phyloP scores from a whole-genome alignment of 225 moss, liverwort and hornwort genomes.

The Sphagnum tenellum region DNA sequence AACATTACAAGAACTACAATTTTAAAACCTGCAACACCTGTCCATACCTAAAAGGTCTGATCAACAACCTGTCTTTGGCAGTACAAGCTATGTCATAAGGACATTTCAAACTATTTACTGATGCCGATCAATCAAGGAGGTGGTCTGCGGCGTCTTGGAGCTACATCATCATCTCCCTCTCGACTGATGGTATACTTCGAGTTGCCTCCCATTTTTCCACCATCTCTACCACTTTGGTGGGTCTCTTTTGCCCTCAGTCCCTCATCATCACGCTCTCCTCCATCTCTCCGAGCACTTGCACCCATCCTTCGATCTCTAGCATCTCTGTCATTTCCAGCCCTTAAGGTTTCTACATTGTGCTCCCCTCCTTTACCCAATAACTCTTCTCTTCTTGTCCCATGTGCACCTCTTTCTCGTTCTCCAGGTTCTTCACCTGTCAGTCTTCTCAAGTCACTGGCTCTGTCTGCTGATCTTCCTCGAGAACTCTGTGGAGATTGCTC shows the following conservation, averaged over 20 bases:
- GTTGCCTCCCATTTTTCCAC: conserved; percentile 52
- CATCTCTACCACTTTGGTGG: conserved; percentile 41
- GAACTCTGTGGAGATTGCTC: conserved; percentile 29
- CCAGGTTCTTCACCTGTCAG: conserved; percentile 37
- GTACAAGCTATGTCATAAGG: too few species aligned
- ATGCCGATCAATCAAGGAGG: conserved; percentile 26
- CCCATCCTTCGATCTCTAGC: conserved; percentile 46
- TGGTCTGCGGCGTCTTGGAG: conserved; percentile 85
- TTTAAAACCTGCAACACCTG: too few species aligned
- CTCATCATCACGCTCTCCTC: conserved; percentile 26
- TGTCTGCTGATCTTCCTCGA: conserved; percentile 42
- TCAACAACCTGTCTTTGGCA: too few species aligned
- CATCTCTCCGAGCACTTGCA: conserved; percentile 19
- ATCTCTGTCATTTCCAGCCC: conserved; percentile 16
- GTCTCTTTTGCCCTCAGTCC: conserved; percentile 28
- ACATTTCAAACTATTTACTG: not conserved
- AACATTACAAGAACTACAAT: too few species aligned
- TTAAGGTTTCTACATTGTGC: conserved; percentile 33
- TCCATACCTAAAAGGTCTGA: too few species aligned
- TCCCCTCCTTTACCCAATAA: conserved; percentile 31
- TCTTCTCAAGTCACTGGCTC: conserved; percentile 40
- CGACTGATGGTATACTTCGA: conserved; percentile 69
- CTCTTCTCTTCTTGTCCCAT: conserved; percentile 31
- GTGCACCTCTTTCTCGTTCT: conserved; percentile 19
- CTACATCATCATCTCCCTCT: conserved; percentile 94